Evolutionary conservation across 2,329 filamentous ascomycete species (phyloP).

Genomic region (Pseudocercospora vitis): DNA sequence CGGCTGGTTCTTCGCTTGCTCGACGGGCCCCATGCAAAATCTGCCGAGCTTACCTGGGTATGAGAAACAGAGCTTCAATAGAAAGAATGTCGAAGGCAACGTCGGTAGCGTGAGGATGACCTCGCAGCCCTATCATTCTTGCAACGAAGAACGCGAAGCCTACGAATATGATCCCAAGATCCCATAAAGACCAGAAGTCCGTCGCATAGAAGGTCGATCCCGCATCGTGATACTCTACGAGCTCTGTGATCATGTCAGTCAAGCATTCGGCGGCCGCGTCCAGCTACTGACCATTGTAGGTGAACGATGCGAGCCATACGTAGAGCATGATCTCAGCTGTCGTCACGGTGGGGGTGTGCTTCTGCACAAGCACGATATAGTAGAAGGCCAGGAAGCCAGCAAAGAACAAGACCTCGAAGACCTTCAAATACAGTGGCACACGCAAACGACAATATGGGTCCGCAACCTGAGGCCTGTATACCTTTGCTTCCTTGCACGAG

Average conservation of each 20-base stretch:
- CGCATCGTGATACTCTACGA: conserved; percentile 81
- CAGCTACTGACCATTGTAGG: conserved; percentile 68
- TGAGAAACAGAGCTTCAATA: conserved; percentile 83
- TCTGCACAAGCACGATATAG: conserved; percentile 78
- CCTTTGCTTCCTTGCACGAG: conserved; percentile 71
- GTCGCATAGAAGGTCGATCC: conserved; percentile 82
- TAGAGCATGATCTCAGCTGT: conserved; percentile 71
- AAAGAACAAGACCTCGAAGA: conserved; percentile 82
- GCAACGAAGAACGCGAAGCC: conserved; percentile 63
- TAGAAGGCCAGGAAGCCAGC: conserved; percentile 74
- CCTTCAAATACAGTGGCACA: conserved; percentile 81
- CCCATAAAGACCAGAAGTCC: conserved; percentile 77
- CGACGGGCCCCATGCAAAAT: not conserved
- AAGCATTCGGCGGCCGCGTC: not conserved
- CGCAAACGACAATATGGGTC: conserved; percentile 74
- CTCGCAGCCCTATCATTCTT: conserved; percentile 65
- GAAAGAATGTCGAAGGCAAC: conserved; percentile 86
- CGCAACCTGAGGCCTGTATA: conserved; percentile 66
- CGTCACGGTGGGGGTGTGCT: conserved; percentile 65
- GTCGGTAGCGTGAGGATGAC: conserved; percentile 66
- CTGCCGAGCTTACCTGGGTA: conserved; percentile 59
- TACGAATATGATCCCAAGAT: conserved; percentile 39
- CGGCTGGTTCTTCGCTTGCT: no score
- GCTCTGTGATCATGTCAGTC: conserved; percentile 26
- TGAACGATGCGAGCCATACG: conserved; percentile 82